These are phyloP conservation scores for Dothideomycetidae sp. DNA, from an alignment of 2,329 filamentous ascomycete genomes.

Conservation along the genomic window DNA sequence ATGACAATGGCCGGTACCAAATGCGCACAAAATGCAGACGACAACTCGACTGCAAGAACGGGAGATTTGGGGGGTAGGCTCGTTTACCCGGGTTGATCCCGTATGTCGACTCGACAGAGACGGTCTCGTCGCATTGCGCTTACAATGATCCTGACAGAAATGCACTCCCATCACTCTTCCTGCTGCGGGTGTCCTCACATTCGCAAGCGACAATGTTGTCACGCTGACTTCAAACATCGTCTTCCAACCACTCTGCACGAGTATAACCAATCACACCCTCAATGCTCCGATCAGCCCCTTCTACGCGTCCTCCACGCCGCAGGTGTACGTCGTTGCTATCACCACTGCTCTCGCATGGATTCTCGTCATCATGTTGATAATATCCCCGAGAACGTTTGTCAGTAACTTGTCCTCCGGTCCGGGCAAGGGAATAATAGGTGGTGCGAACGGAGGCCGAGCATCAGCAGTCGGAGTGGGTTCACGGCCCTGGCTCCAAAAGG, in stretches of 20 bases:
- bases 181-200: slow-evolving; percentile 40
- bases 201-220: slow-evolving; percentile 40
- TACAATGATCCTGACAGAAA: slow-evolving; percentile 24
- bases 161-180: slow-evolving; percentile 51
- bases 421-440: slow-evolving; percentile 73
- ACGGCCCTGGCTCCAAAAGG: slow-evolving; percentile 77
- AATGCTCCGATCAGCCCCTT: slow-evolving; percentile 50
- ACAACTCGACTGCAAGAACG: slow-evolving; percentile 13
- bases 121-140: not conserved
- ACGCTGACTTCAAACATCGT: slow-evolving; percentile 46
- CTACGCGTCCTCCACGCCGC: slow-evolving; percentile 83
- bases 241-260: slow-evolving; percentile 44
- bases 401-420: slow-evolving; percentile 54
- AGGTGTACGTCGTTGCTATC: slow-evolving; percentile 82
- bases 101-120: not conserved
- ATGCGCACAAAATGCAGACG: slow-evolving; percentile 7
- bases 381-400: slow-evolving; percentile 87
- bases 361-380: slow-evolving; percentile 83
- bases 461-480: slow-evolving; percentile 75
- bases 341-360: slow-evolving; percentile 86
- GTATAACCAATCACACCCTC: slow-evolving; percentile 22
- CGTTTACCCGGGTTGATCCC: slow-evolving; percentile 5
- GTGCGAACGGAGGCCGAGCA: slow-evolving; percentile 47
- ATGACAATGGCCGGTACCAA: too few relatives aligned
- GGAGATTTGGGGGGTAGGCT: slow-evolving; percentile 22